Evolutionary conservation across 2,329 filamentous ascomycete genomes (phyloP), one percentile per base, ranked within the genome.

Genomic region (Amauroascus niger): DNA sequence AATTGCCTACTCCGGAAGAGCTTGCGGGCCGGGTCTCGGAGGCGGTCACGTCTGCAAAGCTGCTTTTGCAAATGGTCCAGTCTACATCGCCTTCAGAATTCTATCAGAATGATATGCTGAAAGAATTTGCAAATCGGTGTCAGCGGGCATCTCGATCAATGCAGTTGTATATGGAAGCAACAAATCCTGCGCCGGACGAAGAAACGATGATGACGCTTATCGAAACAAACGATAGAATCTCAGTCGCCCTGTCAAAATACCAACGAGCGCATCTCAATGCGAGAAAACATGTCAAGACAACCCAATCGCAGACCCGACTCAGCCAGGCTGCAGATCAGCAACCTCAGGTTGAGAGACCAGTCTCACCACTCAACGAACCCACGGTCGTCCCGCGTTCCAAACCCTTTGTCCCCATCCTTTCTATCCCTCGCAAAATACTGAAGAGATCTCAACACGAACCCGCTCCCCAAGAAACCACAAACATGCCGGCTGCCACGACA

Each of bases 191-290:
- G 0, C 90, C 91, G 0, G 93, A 97, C 68, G 91, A 95, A 63
- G 86, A 95, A 61, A 97, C 91, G 1, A 88, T 97, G 79, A 83
- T 93, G 65, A 90, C 83, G 13, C 74, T 98, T 57, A 95, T 98
- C 64, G 89, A 96, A 69, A 93, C 88, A 13, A 95, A 95, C 66
- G 93, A 97, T 69, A 86, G 91, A 65, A 76, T 98, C 28, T 87
- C 88, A 57, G 81, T 87, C 43, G 84, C 90, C 0, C 76, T 91
- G 39, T 93, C 83, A 59, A 83, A 88, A 65, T 88, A 96, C 68
- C 88, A 95, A 69, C 82, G 89, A 52, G 85, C 88, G 8, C 74
- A 94, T 39, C 72, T 84, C 6, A 72, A 77, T 57, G 81, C 80
- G 7, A 73, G 81, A 44, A 75, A 77, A 52, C 58, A 61, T 20